These are phyloP conservation scores for Starmerella bombicola DNA, from an alignment of 805 yeast genomes.

Conservation along the genomic window DNA sequence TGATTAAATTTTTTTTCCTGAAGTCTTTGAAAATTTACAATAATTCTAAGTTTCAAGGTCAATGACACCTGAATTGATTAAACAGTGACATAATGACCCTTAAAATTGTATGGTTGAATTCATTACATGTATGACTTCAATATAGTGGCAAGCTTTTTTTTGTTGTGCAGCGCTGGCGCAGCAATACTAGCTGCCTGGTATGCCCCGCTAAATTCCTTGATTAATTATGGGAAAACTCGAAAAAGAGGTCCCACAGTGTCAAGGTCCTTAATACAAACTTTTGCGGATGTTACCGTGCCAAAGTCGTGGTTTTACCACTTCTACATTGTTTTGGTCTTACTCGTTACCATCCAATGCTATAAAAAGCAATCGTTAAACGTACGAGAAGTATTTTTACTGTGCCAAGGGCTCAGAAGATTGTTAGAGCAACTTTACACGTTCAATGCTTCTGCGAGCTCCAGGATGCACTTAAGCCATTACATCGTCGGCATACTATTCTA, in stretches of 20 bases:
- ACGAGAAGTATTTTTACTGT: constrained; percentile 15
- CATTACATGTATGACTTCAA: too few relatives aligned
- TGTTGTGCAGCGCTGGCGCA: too few relatives aligned
- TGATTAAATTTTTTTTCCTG: too few relatives aligned
- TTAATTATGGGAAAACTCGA: constrained; percentile 25
- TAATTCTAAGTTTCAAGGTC: too few relatives aligned
- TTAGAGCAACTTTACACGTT: constrained; percentile 38
- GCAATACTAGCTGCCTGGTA: constrained; percentile 13
- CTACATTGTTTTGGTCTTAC: constrained; percentile 20
- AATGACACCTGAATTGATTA: too few relatives aligned
- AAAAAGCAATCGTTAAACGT: neutral
- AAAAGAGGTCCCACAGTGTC: neutral
- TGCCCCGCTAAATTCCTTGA: constrained; percentile 16
- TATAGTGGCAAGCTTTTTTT: too few relatives aligned
- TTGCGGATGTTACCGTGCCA: constrained; percentile 24
- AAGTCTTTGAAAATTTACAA: too few relatives aligned
- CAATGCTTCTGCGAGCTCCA: constrained; percentile 31
- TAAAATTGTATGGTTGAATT: too few relatives aligned
- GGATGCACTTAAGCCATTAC: constrained; percentile 49
- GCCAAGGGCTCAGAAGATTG: constrained; percentile 41
- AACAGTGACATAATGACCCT: too few relatives aligned
- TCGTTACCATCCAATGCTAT: neutral
- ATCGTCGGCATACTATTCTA: constrained; percentile 46
- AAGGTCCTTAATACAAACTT: neutral
- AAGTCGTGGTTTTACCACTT: constrained; percentile 29